Base-by-base conservation (phyloP, 192 early-diverging fungal genomes). In the Backusella luteola region DNA sequence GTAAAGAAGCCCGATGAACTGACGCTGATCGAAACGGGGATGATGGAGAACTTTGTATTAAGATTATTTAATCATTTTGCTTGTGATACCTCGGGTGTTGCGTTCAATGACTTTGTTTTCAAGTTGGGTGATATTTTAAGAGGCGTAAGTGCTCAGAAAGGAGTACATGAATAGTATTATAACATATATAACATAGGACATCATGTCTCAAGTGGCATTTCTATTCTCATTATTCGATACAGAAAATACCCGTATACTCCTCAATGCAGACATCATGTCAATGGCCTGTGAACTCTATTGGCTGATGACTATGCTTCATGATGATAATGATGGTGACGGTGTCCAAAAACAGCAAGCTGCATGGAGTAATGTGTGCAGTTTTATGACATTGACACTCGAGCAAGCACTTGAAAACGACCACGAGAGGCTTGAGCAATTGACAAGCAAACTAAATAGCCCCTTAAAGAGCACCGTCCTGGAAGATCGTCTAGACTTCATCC, bases 141-240 rank as follows among this genome's bases (percentile, higher is more conserved):
- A 56, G 86, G 78, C 9, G 78, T 79, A 79, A 75, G 36, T 63
- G 4, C 52, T 15, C 34, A 46, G 11, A 67, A 44, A 71, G 15
- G 23, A 39, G 11, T 46, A 0, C 5, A 14, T 44, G 15, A 17
- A 44, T 4, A 15, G 1, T 12, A 39, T 36, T 14, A 7, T 32
- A 32, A 29, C 2, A 39, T 49, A 44, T 5, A 32, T 29, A 32
- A 32, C 29, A 94, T 49, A 71, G 23, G 96, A 96, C 66, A 78
- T 96, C 73, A 90, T 94, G 83, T 91, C 89, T 1, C 87, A 89
- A 3, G 90, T 96, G 78, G 87, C 90, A 32, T 83, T 93, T 34
- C 96, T 97, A 73, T 99, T 96, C 76, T 86, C 90, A 19, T 80
- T 97, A 75, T 95, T 95, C 75, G 93, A 95, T 76, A 70, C 83